Evolutionary conservation across 108 stramenopile genomes (phyloP).

Genomic region (Skeletonema marinoi): DNA sequence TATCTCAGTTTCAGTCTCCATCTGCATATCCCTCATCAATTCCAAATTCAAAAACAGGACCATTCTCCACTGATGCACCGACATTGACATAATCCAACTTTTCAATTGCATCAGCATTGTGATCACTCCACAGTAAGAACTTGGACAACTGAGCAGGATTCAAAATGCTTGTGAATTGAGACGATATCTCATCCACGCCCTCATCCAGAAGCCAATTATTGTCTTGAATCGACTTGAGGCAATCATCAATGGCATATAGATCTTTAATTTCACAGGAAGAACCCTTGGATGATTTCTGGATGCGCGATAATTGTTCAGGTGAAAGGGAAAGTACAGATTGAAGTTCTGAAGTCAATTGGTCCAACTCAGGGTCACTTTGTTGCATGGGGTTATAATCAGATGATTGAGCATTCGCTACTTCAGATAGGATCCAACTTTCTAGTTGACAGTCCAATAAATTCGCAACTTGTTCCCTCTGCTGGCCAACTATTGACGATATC

Average conservation of each 20-base stretch:
- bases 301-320: constrained; percentile 53
- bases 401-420: constrained; percentile 11
- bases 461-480: constrained; percentile 79
- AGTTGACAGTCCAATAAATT: constrained; percentile 69
- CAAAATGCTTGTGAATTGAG: constrained; percentile 78
- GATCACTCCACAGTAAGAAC: constrained; percentile 86
- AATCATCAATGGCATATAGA: constrained; percentile 61
- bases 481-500: constrained; percentile 70
- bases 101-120: constrained; percentile 86
- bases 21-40: constrained; percentile 60
- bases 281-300: constrained; percentile 51
- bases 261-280: constrained; percentile 69
- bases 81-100: constrained; percentile 75
- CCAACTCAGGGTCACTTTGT: constrained; percentile 50
- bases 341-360: constrained; percentile 61
- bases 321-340: constrained; percentile 62
- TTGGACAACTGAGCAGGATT: constrained; percentile 87
- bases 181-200: constrained; percentile 69
- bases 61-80: constrained; percentile 8
- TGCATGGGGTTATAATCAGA: background rate
- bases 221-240: constrained; percentile 66
- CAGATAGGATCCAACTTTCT: constrained; percentile 66
- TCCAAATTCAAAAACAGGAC: constrained; percentile 81
- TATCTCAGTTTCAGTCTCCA: constrained; percentile 19
- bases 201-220: constrained; percentile 83